These are phyloP conservation scores for Pseudoperonospora humuli DNA, from an alignment of 352 stramenopile species.

Conservation along the genomic window DNA sequence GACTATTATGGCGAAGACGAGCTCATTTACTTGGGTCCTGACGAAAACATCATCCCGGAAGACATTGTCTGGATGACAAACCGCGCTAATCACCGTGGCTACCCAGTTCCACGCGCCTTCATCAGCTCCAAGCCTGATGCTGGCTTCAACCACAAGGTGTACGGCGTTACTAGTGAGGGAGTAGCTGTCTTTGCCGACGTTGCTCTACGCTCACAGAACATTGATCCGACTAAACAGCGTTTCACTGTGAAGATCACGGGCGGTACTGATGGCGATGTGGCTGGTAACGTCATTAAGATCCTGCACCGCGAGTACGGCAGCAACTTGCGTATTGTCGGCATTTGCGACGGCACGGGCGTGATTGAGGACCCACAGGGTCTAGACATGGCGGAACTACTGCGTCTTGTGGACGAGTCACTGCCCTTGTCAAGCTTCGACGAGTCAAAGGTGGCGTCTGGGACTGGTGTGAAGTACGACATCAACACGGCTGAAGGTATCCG, in stretches of 20 bases:
- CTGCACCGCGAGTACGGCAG: conserved; percentile 89
- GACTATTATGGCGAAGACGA: conserved; percentile 81
- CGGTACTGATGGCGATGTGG: conserved; percentile 95
- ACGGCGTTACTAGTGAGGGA: conserved; percentile 76
- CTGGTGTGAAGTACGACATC: conserved; percentile 81
- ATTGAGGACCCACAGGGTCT: conserved; percentile 94
- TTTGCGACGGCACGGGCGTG: conserved; percentile 89
- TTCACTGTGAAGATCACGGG: conserved; percentile 88
- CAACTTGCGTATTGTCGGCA: conserved; percentile 91
- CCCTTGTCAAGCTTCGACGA: conserved; percentile 77
- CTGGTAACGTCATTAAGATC: conserved; percentile 98
- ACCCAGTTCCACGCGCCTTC: conserved; percentile 75
- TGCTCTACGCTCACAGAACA: conserved; percentile 64
- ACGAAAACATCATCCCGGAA: conserved; percentile 76
- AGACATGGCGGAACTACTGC: conserved; percentile 90
- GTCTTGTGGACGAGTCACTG: conserved; percentile 88
- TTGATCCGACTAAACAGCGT: conserved; percentile 61
- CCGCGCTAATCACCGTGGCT: conserved; percentile 65
- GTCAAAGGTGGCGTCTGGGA: conserved; percentile 31
- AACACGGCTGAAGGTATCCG: conserved; percentile 71
- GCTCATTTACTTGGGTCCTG: conserved; percentile 75
- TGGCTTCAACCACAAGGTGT: conserved; percentile 85
- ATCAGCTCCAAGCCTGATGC: conserved; percentile 81
- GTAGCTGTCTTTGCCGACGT: conserved; percentile 80
- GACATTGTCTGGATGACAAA: conserved; percentile 84